Conservation (phyloP, 2,329 filamentous ascomycete genomes). For the Diplodia seriata region DNA sequence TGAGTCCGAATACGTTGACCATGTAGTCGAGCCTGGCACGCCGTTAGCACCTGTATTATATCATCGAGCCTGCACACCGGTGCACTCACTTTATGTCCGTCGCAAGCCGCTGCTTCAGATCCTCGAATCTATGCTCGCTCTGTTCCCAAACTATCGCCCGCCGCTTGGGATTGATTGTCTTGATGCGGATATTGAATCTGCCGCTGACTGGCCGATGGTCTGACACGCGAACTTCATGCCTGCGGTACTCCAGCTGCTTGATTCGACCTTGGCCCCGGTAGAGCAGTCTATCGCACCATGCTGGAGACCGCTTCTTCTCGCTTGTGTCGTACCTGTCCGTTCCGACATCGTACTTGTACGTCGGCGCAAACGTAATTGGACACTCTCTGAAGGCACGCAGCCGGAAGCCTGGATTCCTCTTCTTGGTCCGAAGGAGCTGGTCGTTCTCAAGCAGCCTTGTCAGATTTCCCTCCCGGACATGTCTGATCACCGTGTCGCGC, state of each 20-base stretch:
- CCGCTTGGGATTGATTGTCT: constrained; percentile 74
- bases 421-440: constrained; percentile 85
- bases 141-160: constrained; percentile 73
- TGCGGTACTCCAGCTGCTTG: constrained; percentile 83
- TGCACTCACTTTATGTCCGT: constrained; percentile 77
- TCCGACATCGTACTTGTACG: constrained; percentile 98
- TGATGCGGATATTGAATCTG: constrained; percentile 80
- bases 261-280: constrained; percentile 82
- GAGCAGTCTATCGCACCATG: constrained; percentile 95
- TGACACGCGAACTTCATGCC: constrained; percentile 88
- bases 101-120: constrained; percentile 71
- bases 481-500: constrained; percentile 87
- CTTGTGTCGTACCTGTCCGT: constrained; percentile 93
- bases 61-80: neutral
- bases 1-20: constrained; percentile 66
- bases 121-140: constrained; percentile 76
- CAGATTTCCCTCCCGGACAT: constrained; percentile 81
- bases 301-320: constrained; percentile 91
- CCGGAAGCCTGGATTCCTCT: constrained; percentile 87
- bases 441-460: constrained; percentile 88
- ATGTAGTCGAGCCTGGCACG: constrained; percentile 67
- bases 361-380: constrained; percentile 90
- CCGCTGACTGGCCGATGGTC: constrained; percentile 95
- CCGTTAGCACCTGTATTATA: constrained; percentile 2
- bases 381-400: constrained; percentile 89